Base-by-base conservation (phyloP, 129 eudicot species). In the Pulicaria dysenterica region DNA sequence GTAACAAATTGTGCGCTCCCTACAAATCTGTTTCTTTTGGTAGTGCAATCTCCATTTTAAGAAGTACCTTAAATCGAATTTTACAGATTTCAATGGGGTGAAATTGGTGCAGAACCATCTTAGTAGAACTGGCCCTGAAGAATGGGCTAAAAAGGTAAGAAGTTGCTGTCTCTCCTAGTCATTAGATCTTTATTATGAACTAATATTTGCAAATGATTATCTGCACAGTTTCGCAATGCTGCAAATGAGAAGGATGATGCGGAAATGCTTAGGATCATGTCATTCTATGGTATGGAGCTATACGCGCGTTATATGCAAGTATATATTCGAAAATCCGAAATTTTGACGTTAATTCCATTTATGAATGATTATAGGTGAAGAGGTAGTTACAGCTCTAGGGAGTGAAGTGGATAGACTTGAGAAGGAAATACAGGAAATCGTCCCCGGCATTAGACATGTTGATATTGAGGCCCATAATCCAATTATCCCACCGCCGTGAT, bases 361-460 rank as follows among this genome's bases (percentile, higher is more conserved):
- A 72, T 45, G 45, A 68, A 8, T 56, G 41, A 5, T 70, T 78
- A 42, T 78, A 89, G 98, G 98, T 79, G 98, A 90, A 83, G 97
- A 94, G 70, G 91, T 90, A 66, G 97, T 94, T 54, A 94, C 95
- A 34, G 96, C 98, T 64, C 80, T 93, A 5, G 98, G 96, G 81
- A 87, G 97, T 68, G 98, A 94, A 82, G 97, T 94, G 42, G 98
- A 94, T 79, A 87, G 98, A 73, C 97, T 94, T 36, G 97, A 94
- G 73, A 75, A 77, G 66, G 98, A 94, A 75, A 94, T 94, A 55
- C 97, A 94, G 53, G 91, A 85, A 46, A 84, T 93, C 16, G 96
- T 93, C 45, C 98, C 98, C 48, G 98, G 98, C 15, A 94, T 94
- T 73, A 87, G 85, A 79, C 98, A 92, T 53, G 96, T 92, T 16